phyloP scores from a whole-genome alignment of 176 grass and related monocot species.

The Cymbopogon citratus region DNA sequence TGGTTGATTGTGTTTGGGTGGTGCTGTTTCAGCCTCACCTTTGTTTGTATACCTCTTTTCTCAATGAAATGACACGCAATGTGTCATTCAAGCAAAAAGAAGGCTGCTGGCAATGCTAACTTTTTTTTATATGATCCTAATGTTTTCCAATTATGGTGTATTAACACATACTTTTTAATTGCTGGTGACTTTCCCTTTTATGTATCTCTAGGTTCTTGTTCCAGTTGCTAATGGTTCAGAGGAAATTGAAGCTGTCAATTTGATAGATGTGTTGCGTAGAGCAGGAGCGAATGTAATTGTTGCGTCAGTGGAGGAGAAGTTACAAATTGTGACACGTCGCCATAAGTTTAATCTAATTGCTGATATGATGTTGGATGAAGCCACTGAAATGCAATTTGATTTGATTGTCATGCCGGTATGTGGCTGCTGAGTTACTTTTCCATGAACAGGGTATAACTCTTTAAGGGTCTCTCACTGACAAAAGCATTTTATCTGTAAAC shows the following conservation, averaged over 20 bases:
- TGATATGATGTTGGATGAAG: constrained; percentile 75
- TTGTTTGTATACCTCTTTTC: neutral
- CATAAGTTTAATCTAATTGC: constrained; percentile 86
- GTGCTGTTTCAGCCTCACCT: neutral
- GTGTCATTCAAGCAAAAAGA: neutral
- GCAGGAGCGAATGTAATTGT: constrained; percentile 76
- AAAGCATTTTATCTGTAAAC: neutral
- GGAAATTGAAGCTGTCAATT: constrained; percentile 84
- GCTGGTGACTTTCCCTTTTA: neutral
- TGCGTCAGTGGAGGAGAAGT: constrained; percentile 73
- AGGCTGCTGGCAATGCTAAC: neutral
- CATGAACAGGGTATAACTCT: neutral
- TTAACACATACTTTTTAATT: constrained; percentile 15
- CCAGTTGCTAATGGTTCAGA: constrained; percentile 93
- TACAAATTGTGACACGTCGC: constrained; percentile 68
- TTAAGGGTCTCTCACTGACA: constrained; percentile 9
- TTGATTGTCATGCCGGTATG: constrained; percentile 87
- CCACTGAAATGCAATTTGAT: constrained; percentile 67
- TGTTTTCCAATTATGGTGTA: constrained; percentile 13
- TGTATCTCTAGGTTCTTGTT: constrained; percentile 67
- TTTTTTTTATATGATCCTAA: constrained; percentile 1
- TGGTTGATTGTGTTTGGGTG: neutral
- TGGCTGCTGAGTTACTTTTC: neutral
- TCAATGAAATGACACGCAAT: neutral
- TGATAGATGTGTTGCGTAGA: constrained; percentile 78